phyloP scores from a whole-genome alignment of 805 yeast species.

The Metschnikowia matae region DNA sequence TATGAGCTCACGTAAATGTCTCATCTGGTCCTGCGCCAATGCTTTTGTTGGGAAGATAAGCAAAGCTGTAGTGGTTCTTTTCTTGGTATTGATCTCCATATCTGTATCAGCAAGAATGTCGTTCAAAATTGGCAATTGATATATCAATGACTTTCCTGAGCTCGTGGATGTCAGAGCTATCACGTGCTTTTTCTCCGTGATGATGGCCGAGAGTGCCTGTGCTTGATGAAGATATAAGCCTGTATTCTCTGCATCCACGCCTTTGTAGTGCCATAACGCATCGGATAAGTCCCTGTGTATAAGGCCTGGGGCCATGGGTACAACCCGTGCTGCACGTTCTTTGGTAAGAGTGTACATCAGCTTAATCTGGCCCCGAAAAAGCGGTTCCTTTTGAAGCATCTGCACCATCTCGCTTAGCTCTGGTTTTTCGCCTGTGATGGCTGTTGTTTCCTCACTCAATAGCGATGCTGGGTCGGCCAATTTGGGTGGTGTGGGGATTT shows the following conservation, averaged over 20 bases:
- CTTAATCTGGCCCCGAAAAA: constrained; percentile 63
- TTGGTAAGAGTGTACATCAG: constrained; percentile 45
- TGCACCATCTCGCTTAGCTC: constrained; percentile 41
- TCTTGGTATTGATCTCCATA: constrained; percentile 28
- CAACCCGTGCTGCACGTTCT: constrained; percentile 43
- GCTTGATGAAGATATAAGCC: constrained; percentile 78
- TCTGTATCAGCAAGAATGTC: constrained; percentile 36
- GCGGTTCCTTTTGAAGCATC: constrained; percentile 42
- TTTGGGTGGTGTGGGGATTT: constrained; percentile 47
- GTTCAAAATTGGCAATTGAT: constrained; percentile 77
- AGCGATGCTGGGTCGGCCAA: constrained; percentile 60
- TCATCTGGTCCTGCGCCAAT: constrained; percentile 90
- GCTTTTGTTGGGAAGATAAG: constrained; percentile 97
- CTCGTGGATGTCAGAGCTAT: constrained; percentile 94
- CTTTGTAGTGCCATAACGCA: constrained; percentile 48
- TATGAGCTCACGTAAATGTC: constrained; percentile 64
- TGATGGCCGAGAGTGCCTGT: constrained; percentile 60
- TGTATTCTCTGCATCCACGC: constrained; percentile 36
- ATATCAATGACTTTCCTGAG: constrained; percentile 91
- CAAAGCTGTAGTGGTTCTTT: constrained; percentile 57
- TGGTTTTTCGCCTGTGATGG: constrained; percentile 10
- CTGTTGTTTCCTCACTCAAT: constrained; percentile 3
- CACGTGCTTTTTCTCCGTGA: constrained; percentile 54
- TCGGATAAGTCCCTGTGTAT: constrained; percentile 46
- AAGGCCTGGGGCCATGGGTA: constrained; percentile 35